Conservation (phyloP, 495 filamentous ascomycete genomes). For the Emericellopsis terricola region DNA sequence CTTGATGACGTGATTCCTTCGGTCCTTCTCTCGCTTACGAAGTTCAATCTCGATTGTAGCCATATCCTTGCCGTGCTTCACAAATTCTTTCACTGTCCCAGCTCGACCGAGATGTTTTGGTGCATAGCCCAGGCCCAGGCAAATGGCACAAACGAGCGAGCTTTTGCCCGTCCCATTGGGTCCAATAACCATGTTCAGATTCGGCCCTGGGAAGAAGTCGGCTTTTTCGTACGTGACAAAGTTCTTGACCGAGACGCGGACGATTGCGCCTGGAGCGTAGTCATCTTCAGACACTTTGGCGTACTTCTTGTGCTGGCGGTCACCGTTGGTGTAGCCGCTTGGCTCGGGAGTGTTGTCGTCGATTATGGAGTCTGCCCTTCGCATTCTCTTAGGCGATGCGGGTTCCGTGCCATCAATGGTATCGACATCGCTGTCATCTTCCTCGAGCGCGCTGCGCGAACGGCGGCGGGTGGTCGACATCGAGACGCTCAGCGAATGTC, state of each 20-base stretch:
- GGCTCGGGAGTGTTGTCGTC: background rate
- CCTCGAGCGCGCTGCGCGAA: background rate
- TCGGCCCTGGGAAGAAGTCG: conserved; percentile 78
- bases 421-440: background rate
- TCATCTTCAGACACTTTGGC: no score
- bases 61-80: conserved; percentile 70
- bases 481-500: no score
- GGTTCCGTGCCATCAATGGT: background rate
- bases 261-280: conserved; percentile 71
- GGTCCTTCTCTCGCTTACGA: conserved; percentile 30
- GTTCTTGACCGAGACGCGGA: conserved; percentile 70
- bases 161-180: conserved; percentile 97
- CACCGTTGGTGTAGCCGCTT: background rate
- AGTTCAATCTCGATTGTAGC: conserved; percentile 85
- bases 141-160: conserved; percentile 93
- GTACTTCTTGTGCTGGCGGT: no score
- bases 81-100: conserved; percentile 70
- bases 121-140: conserved; percentile 74
- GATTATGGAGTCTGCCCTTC: background rate
- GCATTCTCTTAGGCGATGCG: background rate
- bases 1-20: conserved; percentile 50
- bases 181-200: conserved; percentile 96
- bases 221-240: conserved; percentile 92
- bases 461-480: background rate
- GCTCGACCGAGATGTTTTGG: conserved; percentile 76